Evolutionary conservation across 2,329 filamentous ascomycete species (phyloP), one percentile per base, ranked within the genome.

Genomic region (Albifimbria verrucaria): DNA sequence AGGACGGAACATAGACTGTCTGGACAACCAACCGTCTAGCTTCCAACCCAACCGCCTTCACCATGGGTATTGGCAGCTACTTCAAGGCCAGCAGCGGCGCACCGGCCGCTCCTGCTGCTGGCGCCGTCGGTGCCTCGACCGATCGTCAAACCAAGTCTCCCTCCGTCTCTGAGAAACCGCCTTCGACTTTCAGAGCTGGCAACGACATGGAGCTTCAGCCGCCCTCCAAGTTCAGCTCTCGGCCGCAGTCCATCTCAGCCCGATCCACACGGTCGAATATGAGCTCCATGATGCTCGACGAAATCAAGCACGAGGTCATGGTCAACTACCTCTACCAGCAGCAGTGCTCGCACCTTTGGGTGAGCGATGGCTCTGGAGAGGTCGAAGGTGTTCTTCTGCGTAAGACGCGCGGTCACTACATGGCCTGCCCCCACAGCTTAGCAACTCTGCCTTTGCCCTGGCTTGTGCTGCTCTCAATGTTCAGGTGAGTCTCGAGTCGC

Each of bases 241-340:
- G 80, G 18, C 77, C 79, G 48, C 75, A 75, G 58, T 86, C 82
- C 1, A 65, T 80, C 42, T 81, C 79, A n/a, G 67, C 69, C 17
- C 68, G 68, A 24, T 80, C 78, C 17, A 63, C 62, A 5, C 65
- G 64, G n/a, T 70, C 68, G 17, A 69, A 65, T 22, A 69, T 69
- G 47, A 83, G 78, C 63, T 82, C 80, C 39, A 70, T 79, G 52
- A 79, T 87, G 55, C 69, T 88, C 11, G 86, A 89, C 55, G 87
- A 89, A 57, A 88, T 90, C 70, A 89, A 88, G 69, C 86, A 90
- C 64, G 88, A 92, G 68, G 86, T 92, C 55, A 92, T 92, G 88
- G 87, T 89, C 55, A 91, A 89, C 71, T 90, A 90, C 67, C 76
- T 92, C 23, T 90, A 90, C 69, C 88, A 92, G 68, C 87, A 92